phyloP scores from a whole-genome alignment of 352 stramenopile genomes.

The Globisporangium yorkense region DNA sequence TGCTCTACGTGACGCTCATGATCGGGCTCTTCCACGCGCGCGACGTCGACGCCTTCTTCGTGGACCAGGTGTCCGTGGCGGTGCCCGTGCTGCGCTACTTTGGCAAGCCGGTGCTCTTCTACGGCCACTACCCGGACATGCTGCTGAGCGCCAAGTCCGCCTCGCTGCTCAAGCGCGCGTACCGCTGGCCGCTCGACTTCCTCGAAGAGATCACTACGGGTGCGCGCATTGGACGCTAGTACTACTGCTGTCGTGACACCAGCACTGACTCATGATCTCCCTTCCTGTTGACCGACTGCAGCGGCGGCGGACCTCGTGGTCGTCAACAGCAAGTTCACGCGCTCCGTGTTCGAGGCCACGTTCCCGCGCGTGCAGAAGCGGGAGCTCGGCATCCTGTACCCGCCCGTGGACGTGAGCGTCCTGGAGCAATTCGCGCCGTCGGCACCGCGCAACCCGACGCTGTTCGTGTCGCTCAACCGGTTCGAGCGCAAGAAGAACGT shows the following conservation, averaged over 20 bases:
- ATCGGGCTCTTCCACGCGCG: conserved; percentile 31
- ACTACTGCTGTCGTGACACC: conserved; percentile 39
- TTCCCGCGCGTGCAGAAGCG: conserved; percentile 70
- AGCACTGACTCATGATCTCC: not conserved
- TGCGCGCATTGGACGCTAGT: conserved; percentile 31
- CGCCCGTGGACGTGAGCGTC: conserved; percentile 85
- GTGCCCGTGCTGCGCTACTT: conserved; percentile 70
- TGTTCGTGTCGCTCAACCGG: conserved; percentile 96
- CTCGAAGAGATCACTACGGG: conserved; percentile 92
- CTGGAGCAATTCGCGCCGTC: conserved; percentile 36
- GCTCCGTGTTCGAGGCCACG: conserved; percentile 81
- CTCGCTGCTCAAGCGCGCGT: conserved; percentile 78
- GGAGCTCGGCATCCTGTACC: conserved; percentile 91
- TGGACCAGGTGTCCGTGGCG: conserved; percentile 79
- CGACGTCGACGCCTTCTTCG: conserved; percentile 70
- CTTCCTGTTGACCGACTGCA: conserved; percentile 4
- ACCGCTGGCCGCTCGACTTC: conserved; percentile 90
- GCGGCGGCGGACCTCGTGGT: conserved; percentile 90
- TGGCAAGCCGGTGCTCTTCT: conserved; percentile 93
- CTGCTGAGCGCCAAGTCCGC: conserved; percentile 75
- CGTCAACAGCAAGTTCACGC: conserved; percentile 97
- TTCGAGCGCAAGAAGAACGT: conserved; percentile 99
- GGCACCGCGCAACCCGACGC: conserved; percentile 28
- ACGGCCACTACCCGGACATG: conserved; percentile 99
- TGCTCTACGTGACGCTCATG: conserved; percentile 89